Conservation (phyloP, 805 yeast species). For the Kuraishia molischiana region DNA sequence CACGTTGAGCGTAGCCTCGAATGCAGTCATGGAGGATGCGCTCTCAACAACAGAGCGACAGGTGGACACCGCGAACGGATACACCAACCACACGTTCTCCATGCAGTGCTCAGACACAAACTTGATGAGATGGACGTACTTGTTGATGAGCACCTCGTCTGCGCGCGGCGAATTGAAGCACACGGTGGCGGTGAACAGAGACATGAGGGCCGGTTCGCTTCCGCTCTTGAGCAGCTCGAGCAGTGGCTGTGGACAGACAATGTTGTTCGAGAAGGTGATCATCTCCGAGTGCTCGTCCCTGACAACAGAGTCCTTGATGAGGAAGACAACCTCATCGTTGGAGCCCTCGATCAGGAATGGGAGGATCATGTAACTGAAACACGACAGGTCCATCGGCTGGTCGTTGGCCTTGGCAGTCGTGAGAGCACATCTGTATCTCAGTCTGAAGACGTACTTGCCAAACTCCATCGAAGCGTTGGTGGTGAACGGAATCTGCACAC, state of each 20-base stretch:
- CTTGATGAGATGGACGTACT: conserved; percentile 5
- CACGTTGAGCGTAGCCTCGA: conserved; percentile 5
- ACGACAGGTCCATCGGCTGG: conserved; percentile 10
- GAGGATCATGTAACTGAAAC: conserved; percentile 20
- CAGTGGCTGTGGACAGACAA: conserved; percentile 26
- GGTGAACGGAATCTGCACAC: conserved; percentile 48
- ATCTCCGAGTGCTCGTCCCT: conserved; percentile 15
- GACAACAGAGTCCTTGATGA: conserved; percentile 24
- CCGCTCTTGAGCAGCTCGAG: conserved; percentile 13
- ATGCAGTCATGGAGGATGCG: conserved; percentile 3
- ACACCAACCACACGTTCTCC: conserved; percentile 10
- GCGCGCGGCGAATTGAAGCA: conserved; percentile 2
- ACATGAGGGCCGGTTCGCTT: conserved; percentile 4
- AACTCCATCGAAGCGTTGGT: conserved; percentile 37
- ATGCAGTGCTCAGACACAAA: conserved; percentile 3
- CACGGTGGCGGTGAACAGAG: conserved; percentile 4
- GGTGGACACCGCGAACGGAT: conserved; percentile 4
- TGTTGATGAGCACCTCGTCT: conserved; percentile 5
- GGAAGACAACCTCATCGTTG: conserved; percentile 22
- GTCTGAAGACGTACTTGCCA: conserved; percentile 30
- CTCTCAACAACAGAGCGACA: conserved; percentile 3
- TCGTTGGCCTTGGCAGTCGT: conserved; percentile 4
- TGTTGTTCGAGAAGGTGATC: conserved; percentile 19
- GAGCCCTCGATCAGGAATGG: conserved; percentile 23
- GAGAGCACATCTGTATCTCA: conserved; percentile 27